Evolutionary conservation across 202 grass and related monocot species (phyloP), one percentile per base, ranked within the genome.

Genomic region (Brachypodium distachyon): DNA sequence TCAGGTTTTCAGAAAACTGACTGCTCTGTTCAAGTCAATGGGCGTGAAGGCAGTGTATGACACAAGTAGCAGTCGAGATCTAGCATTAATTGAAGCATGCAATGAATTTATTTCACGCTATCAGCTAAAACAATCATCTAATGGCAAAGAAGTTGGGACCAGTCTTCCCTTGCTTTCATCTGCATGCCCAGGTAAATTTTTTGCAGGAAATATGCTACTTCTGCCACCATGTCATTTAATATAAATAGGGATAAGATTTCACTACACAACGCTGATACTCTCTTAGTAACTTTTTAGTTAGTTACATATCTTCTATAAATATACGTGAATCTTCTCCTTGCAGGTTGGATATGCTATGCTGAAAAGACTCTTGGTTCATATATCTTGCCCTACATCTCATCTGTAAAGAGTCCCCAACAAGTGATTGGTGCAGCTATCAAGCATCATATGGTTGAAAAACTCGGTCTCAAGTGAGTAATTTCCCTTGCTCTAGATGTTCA

Each of bases 261-360:
- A 1, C 10, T 52, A 9, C 42, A 55, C 48, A 66, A 67, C 47
- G 36, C 4, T 12, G 5, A 49, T 78, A 33, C 5, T 77, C 28
- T 19, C 16, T 14, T 13, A 41, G 7, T 23, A 16, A 8, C 17
- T 42, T 31, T 56, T 72, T 82, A 57, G n/a, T 23, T 82, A 21
- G 51, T 23, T 73, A 46, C 16, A 58, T 86, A 63, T 32, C 17
- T 23, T 69, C 71, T 46, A 65, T 19, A 37, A 70, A 51, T 55
- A 61, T 43, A 58, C 23, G 27, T 46, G 7, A 38, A 36, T 74
- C 12, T 56, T 23, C 63, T 34, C 37, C 68, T 74, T 70, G 16
- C 74, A 98, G 96, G 96, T 72, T 98, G 96, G 91, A 88, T 98
- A 77, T 98, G 96, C 71, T 98, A 98, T 92, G 96, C 96, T 68